A percentile compares a stretch with the other conserved stretches of the same genome.
These are phyloP conservation scores for Fusarium temperatum DNA, from an alignment of 2,329 filamentous ascomycete genomes.

Conservation along the genomic window DNA sequence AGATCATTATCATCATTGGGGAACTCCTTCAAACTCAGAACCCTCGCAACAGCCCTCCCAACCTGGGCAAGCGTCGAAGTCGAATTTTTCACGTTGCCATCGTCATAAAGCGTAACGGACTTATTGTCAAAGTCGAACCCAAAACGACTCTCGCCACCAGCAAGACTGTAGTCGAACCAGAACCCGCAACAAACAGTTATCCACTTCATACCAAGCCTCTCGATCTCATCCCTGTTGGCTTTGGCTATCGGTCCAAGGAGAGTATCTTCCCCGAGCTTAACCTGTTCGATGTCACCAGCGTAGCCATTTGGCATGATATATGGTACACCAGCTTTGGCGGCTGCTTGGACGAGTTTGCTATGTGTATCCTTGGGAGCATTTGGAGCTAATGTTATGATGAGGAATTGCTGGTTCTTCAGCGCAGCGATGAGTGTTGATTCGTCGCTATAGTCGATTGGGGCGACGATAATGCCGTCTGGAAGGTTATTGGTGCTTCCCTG, in stretches of 20 bases:
- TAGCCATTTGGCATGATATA: slow-evolving; percentile 63
- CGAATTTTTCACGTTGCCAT: slow-evolving; percentile 48
- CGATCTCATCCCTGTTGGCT: slow-evolving; percentile 49
- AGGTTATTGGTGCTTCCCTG: slow-evolving; percentile 52
- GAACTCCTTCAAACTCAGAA: slow-evolving; percentile 57
- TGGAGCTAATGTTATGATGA: slow-evolving; percentile 60
- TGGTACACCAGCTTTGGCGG: slow-evolving; percentile 59
- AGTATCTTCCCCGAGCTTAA: slow-evolving; percentile 43
- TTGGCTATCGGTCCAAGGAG: slow-evolving; percentile 33
- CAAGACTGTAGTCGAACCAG: slow-evolving; percentile 64
- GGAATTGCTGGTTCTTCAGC: slow-evolving; percentile 61
- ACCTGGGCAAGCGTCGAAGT: slow-evolving; percentile 63
- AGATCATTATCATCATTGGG: slow-evolving; percentile 49
- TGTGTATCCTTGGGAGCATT: slow-evolving; percentile 54
- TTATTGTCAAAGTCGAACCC: slow-evolving; percentile 59
- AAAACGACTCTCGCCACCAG: slow-evolving; percentile 48
- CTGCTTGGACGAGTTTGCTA: slow-evolving; percentile 57
- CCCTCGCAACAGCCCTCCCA: slow-evolving; percentile 59
- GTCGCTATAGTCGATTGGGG: slow-evolving; percentile 56
- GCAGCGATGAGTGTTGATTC: slow-evolving; percentile 55
- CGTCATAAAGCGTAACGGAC: slow-evolving; percentile 59
- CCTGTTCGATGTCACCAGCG: slow-evolving; percentile 44
- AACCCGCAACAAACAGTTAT: slow-evolving; percentile 62
- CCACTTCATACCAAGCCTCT: slow-evolving; percentile 53
- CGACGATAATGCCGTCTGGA: slow-evolving; percentile 54